phyloP scores from a whole-genome alignment of 345 rosid species.

The Anastatica hierochuntica region DNA sequence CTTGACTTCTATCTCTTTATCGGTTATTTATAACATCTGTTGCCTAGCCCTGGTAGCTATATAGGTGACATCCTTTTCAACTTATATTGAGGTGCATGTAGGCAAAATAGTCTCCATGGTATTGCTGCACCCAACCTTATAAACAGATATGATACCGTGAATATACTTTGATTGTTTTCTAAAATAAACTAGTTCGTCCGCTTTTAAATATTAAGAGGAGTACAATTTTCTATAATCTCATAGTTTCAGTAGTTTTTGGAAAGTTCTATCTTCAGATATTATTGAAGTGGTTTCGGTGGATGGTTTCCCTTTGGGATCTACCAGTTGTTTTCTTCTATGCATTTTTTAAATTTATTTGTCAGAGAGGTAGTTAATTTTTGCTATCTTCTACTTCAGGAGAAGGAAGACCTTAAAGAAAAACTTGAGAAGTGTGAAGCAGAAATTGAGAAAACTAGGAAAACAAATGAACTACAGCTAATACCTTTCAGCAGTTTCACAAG shows the following conservation, averaged over 20 bases:
- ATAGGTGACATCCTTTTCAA: slow-evolving; percentile 12
- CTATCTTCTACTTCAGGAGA: slow-evolving; percentile 43
- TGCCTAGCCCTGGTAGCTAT: too few species aligned
- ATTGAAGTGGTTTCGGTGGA: too few species aligned
- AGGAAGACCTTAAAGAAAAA: slow-evolving; percentile 49
- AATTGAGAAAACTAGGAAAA: slow-evolving; percentile 57
- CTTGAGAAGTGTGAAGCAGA: slow-evolving; percentile 74
- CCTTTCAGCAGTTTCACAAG: slow-evolving; percentile 56
- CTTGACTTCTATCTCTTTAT: neutral
- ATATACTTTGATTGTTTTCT: slow-evolving; percentile 2
- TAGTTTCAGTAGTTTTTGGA: neutral
- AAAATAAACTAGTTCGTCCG: neutral
- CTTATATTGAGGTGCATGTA: neutral
- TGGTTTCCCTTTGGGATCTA: neutral
- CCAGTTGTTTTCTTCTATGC: neutral
- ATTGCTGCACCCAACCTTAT: neutral
- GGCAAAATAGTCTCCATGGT: neutral
- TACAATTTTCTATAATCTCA: neutral
- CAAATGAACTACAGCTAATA: slow-evolving; percentile 55
- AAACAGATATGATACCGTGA: neutral
- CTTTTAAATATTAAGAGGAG: neutral
- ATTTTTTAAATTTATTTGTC: neutral
- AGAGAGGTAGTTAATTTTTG: slow-evolving; percentile 4
- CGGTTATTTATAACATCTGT: neutral
- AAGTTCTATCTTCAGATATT: neutral